Base-by-base conservation (phyloP, 2,329 filamentous ascomycete genomes). In the Nigrospora sphaerica region DNA sequence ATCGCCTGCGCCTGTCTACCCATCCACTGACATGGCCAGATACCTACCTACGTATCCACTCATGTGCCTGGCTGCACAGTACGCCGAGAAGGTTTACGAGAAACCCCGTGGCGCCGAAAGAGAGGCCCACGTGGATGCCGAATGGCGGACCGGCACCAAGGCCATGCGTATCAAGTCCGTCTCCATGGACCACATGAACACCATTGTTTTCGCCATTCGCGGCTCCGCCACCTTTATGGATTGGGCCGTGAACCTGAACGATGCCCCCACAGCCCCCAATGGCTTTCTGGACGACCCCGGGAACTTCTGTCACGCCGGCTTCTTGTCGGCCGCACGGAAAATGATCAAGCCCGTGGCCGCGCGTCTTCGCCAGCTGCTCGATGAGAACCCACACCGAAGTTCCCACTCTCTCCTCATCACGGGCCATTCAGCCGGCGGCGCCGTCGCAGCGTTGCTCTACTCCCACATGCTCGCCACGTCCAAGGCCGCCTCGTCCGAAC, bases 111-210 rank as follows among this genome's bases (percentile, higher is more conserved):
- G 77, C 1, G 69, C 73, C 18, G 85, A 90, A 62, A 73, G 74
- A 12, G 80, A 87, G 54, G 75, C 83, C 2, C 85, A 87, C 54
- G 75, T 93, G 33, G 74, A 82, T 33, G 80, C 86, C 4, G 81
- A 90, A 62, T 86, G 83, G 76, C 74, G 75, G 17, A 74, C 77
- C 4, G 87, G 87, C n/a, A 86, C 87, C 1, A 92, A 91, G 61
- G 85, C 88, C 19, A 92, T 92, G 83, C 81, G 87, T 14, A 83
- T 95, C 60, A 92, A 91, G 59, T 88, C 85, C 0, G 75, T 91
- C 0, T 81, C 87, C 1, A 80, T 90, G 60, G 88, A 93, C 57
- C 75, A 88, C 56, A 81, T 84, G 69, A 81, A 87, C 59, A 83
- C 84, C 16, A 84, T 95, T 46, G 85, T 95, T 12, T 87, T 95